Evolutionary conservation across 352 stramenopile genomes (phyloP).

Genomic region (Phytophthora brassicae): DNA sequence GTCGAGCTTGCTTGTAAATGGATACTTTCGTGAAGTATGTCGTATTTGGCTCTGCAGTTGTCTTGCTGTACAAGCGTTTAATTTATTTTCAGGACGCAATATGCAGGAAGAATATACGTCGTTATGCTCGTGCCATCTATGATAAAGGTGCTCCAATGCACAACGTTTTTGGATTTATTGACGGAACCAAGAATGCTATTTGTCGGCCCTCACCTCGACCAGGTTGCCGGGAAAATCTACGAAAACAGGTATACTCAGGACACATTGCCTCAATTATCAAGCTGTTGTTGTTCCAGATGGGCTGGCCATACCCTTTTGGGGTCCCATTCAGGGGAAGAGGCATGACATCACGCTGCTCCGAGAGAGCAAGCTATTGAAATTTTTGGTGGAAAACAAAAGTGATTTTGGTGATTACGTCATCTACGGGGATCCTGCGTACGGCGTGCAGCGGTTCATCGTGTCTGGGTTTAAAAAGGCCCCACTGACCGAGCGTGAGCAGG

Average conservation of each 20-base stretch:
- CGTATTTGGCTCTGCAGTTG: slow-evolving; percentile 1
- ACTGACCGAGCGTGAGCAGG: neutral
- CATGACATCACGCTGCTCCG: neutral
- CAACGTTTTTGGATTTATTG: slow-evolving; percentile 17
- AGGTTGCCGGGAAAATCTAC: no score
- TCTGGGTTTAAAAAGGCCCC: slow-evolving; percentile 3
- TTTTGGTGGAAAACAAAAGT: neutral
- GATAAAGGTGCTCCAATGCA: slow-evolving; percentile 11
- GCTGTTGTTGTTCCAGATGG: no score
- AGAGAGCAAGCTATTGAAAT: neutral
- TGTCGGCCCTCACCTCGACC: slow-evolving; percentile 3
- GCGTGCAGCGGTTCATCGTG: slow-evolving; percentile 4
- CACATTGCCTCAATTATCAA: no score
- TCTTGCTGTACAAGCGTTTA: slow-evolving; percentile 7
- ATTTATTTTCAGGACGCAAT: slow-evolving; percentile 7
- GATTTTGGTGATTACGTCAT: neutral
- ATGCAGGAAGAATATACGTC: slow-evolving; percentile 14
- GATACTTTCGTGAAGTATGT: slow-evolving; percentile 5
- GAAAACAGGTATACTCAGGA: no score
- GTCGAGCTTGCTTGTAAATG: no score
- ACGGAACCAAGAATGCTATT: slow-evolving; percentile 10
- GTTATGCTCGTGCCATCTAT: slow-evolving; percentile 5
- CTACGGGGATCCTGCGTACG: neutral
- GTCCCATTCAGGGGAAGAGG: neutral
- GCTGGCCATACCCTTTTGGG: neutral